phyloP scores from a whole-genome alignment of 2,329 filamentous ascomycete genomes.

The Pseudogymnoascus sp. region DNA sequence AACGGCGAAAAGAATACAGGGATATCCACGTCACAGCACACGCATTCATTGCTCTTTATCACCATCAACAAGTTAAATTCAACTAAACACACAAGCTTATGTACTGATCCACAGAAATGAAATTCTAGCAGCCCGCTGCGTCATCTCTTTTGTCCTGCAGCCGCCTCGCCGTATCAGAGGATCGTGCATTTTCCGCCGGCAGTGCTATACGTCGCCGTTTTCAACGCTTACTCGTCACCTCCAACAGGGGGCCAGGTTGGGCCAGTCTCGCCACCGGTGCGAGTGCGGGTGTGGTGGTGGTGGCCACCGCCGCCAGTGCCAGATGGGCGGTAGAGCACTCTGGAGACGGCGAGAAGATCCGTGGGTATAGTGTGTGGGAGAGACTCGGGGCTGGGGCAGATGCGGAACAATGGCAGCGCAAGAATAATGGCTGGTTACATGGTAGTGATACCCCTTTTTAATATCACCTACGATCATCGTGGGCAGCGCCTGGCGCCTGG shows the following conservation, averaged over 20 bases:
- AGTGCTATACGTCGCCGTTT: neutral
- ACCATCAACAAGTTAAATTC: neutral
- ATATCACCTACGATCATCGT: no score
- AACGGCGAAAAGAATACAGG: neutral
- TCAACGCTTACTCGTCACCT: neutral
- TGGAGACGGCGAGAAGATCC: no score
- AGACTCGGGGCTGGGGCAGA: no score
- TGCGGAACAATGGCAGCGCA: no score
- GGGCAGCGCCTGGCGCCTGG: neutral
- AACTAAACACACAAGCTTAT: neutral
- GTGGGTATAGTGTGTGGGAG: no score
- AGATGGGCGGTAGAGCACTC: neutral
- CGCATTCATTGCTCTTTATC: neutral
- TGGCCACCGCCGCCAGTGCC: neutral
- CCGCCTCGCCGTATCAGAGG: neutral
- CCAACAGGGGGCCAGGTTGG: neutral
- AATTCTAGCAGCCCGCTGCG: conserved; percentile 1
- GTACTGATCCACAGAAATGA: neutral
- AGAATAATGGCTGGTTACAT: no score
- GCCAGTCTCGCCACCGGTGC: neutral
- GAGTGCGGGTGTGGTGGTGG: neutral
- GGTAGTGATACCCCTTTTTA: no score
- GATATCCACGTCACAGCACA: neutral
- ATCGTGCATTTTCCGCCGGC: neutral
- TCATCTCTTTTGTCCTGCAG: conserved; percentile 1